Evolutionary conservation across 2,329 filamentous ascomycete species (phyloP).

Genomic region (Macrophomina pseudophaseolina): DNA sequence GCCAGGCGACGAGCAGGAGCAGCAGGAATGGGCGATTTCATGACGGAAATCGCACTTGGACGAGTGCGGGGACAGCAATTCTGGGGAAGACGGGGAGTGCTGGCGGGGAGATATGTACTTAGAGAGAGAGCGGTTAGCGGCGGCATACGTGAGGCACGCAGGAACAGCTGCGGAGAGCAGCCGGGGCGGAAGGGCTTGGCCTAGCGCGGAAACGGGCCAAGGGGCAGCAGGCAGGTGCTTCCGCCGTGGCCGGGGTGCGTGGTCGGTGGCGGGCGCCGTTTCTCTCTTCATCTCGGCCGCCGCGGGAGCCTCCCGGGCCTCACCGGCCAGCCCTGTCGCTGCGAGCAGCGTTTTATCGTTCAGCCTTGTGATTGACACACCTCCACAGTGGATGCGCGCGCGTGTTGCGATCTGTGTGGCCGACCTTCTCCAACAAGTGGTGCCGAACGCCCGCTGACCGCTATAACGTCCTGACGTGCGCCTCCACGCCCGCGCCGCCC

Average conservation of each 20-base stretch:
- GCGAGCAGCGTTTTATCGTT: background rate
- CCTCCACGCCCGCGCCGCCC: conserved; percentile 4
- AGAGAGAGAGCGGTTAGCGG: conserved; percentile 5
- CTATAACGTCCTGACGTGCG: conserved; percentile 8
- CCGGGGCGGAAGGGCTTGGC: background rate
- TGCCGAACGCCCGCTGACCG: conserved; percentile 11
- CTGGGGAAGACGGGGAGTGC: conserved; percentile 12
- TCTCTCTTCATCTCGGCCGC: background rate
- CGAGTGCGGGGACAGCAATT: conserved; percentile 23
- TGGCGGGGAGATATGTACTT: conserved; percentile 14
- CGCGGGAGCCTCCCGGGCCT: background rate
- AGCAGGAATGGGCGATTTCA: background rate
- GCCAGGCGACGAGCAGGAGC: background rate
- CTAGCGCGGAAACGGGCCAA: background rate
- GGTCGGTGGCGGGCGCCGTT: background rate
- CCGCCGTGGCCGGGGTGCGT: conserved; percentile 1
- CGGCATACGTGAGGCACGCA: background rate
- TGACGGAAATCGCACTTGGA: background rate
- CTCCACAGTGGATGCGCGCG: conserved; percentile 17
- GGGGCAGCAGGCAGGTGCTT: background rate
- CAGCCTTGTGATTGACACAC: conserved; percentile 6
- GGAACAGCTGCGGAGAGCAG: background rate
- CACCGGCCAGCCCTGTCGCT: background rate
- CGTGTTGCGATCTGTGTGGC: conserved; percentile 13
- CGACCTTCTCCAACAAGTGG: background rate